Evolutionary conservation across 345 rosid genomes (phyloP), one percentile per base, ranked within the genome.

Genomic region (Firmiana major): DNA sequence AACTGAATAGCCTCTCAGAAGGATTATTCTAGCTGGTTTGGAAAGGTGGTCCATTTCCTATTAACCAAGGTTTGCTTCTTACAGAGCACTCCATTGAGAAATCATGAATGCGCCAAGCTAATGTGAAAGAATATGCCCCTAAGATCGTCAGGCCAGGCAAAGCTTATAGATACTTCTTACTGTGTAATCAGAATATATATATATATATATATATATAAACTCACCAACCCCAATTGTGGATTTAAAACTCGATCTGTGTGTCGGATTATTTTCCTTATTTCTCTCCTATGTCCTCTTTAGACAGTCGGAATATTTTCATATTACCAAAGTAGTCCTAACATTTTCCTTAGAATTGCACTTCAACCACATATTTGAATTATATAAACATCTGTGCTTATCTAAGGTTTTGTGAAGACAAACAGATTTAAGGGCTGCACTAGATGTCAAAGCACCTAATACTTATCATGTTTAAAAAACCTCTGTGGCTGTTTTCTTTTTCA

Each of bases 401-500:
- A 34, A 75, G 55, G 60, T 49, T 64, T 22, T 21, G 7, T 28
- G 46, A 31, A 65, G 78, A 73, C 54, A 62, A 26, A 38, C 5
- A 42, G 63, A 53, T 17, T 63, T 31, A 34, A 54, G 72, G 60
- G 64, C 58, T 75, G 78, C 19, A 28, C 40, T 63, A 66, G 57
- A 78, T 60, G 28, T 15, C 43, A 71, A 81, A 79, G 59, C 64
- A 43, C 22, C 22, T 51, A 60, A 67, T 53, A 73, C 55, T 42
- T 68, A 31, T 31, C 3, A 31, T 31, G 34, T 78, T 54, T 75
- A 58, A 40, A 72, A 34, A 13, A 59, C 64, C 45, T 9, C 38
- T 51, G 42, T 60, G 53, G 76, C 75, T 22, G 49, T 66, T 76
- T 68, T 74, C 42, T 40, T 51, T 73, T 46, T 81, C 77, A 68